phyloP scores from a whole-genome alignment of 2,329 filamentous ascomycete genomes.

The Claviceps digitariae region DNA sequence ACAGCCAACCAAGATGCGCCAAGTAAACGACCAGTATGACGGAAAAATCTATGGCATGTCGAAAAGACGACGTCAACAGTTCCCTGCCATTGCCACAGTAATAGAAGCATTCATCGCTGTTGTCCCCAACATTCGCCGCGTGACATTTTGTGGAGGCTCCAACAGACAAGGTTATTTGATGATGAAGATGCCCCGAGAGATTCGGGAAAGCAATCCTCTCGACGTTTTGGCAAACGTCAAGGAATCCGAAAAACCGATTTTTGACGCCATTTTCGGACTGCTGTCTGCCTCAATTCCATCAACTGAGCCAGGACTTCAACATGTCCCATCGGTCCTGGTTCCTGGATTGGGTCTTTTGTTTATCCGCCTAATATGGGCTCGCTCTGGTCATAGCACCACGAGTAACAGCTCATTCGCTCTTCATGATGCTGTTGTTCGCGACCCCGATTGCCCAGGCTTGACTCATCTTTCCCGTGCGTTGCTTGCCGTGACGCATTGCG shows the following conservation, averaged over 20 bases:
- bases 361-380: constrained; percentile 36
- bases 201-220: constrained; percentile 55
- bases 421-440: constrained; percentile 56
- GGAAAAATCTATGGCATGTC: constrained; percentile 65
- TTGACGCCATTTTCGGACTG: constrained; percentile 23
- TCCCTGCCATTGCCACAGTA: constrained; percentile 70
- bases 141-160: constrained; percentile 77
- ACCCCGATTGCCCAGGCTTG: constrained; percentile 57
- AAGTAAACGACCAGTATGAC: constrained; percentile 33
- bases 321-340: constrained; percentile 28
- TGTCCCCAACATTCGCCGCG: constrained; percentile 56
- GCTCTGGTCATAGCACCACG: constrained; percentile 33
- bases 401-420: constrained; percentile 54
- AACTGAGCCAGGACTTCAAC: constrained; percentile 17
- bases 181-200: constrained; percentile 45
- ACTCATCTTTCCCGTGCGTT: constrained; percentile 59
- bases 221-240: constrained; percentile 18
- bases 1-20: constrained; percentile 36
- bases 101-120: constrained; percentile 60
- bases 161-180: constrained; percentile 76
- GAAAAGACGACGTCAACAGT: constrained; percentile 63
- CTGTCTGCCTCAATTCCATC: constrained; percentile 30
- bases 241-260: constrained; percentile 14
- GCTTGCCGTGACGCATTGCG: constrained; percentile 57
- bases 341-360: constrained; percentile 32